These are phyloP conservation scores for Sophora flavescens DNA, from an alignment of 306 rosid genomes.

Conservation along the genomic window DNA sequence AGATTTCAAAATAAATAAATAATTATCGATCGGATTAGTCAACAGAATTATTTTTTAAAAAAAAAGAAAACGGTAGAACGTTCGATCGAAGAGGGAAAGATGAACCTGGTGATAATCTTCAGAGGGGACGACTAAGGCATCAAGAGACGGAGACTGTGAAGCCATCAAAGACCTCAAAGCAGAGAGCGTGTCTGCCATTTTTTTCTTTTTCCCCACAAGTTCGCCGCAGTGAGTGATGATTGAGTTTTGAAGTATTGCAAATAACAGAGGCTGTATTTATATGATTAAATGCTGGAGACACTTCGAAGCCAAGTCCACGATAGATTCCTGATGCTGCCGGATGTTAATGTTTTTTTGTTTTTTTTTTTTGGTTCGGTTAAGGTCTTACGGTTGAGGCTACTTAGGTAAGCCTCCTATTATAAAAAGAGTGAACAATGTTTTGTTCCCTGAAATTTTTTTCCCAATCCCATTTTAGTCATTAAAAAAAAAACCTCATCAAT, in stretches of 20 bases:
- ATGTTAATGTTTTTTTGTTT: too few relatives aligned
- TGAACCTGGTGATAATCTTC: conserved; percentile 96
- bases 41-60: not conserved
- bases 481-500: too few relatives aligned
- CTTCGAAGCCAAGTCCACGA: too few relatives aligned
- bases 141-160: conserved; percentile 86
- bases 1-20: not conserved
- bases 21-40: not conserved
- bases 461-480: too few relatives aligned
- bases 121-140: conserved; percentile 90
- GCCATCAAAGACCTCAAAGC: conserved; percentile 82
- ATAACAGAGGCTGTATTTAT: too few relatives aligned
- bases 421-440: too few relatives aligned
- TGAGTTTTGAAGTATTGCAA: not conserved
- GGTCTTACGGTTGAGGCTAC: too few relatives aligned
- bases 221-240: not conserved
- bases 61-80: not conserved
- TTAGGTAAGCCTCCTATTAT: too few relatives aligned
- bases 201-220: not conserved
- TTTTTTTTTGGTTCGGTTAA: too few relatives aligned
- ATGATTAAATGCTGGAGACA: too few relatives aligned
- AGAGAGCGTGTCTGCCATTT: conserved; percentile 75
- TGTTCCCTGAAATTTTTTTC: too few relatives aligned
- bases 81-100: not conserved
- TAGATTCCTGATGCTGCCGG: too few relatives aligned